Percentiles rank a stretch among this genome's conserved stretches.
phyloP scores from a whole-genome alignment of 352 stramenopile species.

The Pythium plurisporium region DNA sequence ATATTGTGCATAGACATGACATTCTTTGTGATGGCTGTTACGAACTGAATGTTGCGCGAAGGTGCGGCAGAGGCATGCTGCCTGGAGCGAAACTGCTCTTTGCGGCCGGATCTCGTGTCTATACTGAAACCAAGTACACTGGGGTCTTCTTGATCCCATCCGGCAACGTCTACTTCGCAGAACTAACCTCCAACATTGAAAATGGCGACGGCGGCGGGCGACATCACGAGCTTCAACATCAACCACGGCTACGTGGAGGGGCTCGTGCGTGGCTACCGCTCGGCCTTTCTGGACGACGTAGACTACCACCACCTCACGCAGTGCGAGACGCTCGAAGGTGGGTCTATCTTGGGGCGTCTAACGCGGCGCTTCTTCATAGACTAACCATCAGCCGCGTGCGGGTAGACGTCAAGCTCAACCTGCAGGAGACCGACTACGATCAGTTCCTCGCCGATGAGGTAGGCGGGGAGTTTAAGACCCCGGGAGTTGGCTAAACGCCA shows the following conservation, averaged over 20 bases:
- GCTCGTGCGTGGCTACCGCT: constrained; percentile 95
- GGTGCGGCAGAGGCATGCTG: background rate
- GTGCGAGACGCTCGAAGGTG: constrained; percentile 89
- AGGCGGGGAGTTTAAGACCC: background rate
- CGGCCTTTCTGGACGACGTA: constrained; percentile 83
- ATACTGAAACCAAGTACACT: constrained; percentile 22
- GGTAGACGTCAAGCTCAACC: constrained; percentile 90
- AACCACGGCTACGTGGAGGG: constrained; percentile 97
- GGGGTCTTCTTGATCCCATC: background rate
- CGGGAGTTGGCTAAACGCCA: background rate
- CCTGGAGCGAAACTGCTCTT: constrained; percentile 16
- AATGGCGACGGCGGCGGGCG: constrained; percentile 64
- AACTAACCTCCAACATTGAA: background rate
- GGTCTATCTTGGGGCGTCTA: background rate
- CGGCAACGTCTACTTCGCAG: background rate
- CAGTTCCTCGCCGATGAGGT: constrained; percentile 94
- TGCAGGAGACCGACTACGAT: constrained; percentile 98
- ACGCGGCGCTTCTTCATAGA: background rate
- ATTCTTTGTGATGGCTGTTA: too few relatives aligned
- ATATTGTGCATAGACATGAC: too few relatives aligned
- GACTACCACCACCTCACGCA: constrained; percentile 89
- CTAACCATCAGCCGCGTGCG: background rate
- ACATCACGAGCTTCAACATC: constrained; percentile 97
- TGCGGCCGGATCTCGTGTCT: constrained; percentile 9
- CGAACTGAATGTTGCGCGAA: constrained; percentile 1